Evolutionary conservation across 441 rosid genomes (phyloP).

Genomic region (Dalechampia spathulata): DNA sequence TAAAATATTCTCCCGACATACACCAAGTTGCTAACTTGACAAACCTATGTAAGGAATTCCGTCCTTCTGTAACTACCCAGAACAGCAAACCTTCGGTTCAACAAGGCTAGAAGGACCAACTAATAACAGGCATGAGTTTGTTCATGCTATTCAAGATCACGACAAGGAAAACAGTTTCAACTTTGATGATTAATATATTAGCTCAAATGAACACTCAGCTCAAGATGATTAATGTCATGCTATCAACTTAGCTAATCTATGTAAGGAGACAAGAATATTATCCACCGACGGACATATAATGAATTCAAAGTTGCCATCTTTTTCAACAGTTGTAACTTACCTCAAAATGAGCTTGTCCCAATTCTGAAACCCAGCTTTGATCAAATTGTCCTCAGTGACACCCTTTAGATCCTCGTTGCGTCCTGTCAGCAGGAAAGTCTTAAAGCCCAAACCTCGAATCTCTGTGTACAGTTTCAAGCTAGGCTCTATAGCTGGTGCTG

Average conservation of each 20-base stretch:
- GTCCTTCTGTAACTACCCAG: background rate
- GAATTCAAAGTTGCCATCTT: no score
- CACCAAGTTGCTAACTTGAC: background rate
- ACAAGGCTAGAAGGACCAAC: background rate
- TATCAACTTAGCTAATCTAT: no score
- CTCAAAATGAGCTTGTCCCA: constrained; percentile 95
- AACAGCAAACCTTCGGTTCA: background rate
- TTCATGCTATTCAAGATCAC: no score
- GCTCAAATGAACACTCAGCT: no score
- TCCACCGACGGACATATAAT: no score
- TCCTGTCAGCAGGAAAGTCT: constrained; percentile 79
- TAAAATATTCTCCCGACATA: no score
- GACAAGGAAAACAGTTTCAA: no score
- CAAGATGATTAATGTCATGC: no score
- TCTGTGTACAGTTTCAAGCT: constrained; percentile 73
- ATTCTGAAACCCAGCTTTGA: constrained; percentile 53
- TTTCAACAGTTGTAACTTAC: no score
- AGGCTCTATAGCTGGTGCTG: constrained; percentile 62
- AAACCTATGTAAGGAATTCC: background rate
- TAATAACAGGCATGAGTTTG: background rate
- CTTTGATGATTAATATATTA: no score
- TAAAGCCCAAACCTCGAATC: constrained; percentile 55
- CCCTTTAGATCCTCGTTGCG: constrained; percentile 57
- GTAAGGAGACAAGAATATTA: no score
- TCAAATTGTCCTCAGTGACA: constrained; percentile 61